Evolutionary conservation across 148 eudicot genomes (phyloP).

Genomic region (Vaccinium macrocarpon): DNA sequence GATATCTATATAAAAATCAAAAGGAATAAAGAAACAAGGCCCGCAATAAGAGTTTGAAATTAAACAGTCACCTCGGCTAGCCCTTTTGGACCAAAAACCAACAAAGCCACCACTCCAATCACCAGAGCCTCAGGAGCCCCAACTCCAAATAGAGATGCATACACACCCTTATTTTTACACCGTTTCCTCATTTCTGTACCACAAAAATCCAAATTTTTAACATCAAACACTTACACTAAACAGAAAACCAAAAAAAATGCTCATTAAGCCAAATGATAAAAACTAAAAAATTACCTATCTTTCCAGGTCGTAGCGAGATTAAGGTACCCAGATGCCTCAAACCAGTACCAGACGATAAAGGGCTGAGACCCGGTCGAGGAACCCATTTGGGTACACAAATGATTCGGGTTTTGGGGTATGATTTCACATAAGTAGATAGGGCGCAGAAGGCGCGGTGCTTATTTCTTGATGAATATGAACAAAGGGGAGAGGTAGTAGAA

Average conservation of each 20-base stretch:
- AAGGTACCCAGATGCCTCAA: constrained; percentile 40
- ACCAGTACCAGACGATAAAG: constrained; percentile 54
- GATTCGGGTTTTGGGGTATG: constrained; percentile 34
- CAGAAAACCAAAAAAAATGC: not conserved
- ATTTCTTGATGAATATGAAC: constrained; percentile 25
- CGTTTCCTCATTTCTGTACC: constrained; percentile 53
- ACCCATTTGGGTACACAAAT: constrained; percentile 26
- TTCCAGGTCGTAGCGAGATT: constrained; percentile 32
- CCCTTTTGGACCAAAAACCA: constrained; percentile 97
- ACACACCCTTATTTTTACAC: constrained; percentile 57
- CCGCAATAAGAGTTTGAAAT: not conserved
- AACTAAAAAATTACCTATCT: constrained; percentile 32
- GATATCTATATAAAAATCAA: not conserved
- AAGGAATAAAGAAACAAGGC: not conserved
- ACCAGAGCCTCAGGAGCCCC: constrained; percentile 98
- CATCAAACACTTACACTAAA: not conserved
- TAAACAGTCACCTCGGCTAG: constrained; percentile 76
- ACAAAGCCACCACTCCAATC: constrained; percentile 93
- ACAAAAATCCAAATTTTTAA: not conserved
- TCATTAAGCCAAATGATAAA: constrained; percentile 19
- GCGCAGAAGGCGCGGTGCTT: constrained; percentile 30
- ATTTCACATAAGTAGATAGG: constrained; percentile 23
- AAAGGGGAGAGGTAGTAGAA: constrained; percentile 30
- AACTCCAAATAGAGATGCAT: constrained; percentile 93
- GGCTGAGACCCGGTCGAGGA: constrained; percentile 49